Evolutionary conservation across 805 yeast species (phyloP), one percentile per base, ranked within the genome.

Genomic region (Candida orba): DNA sequence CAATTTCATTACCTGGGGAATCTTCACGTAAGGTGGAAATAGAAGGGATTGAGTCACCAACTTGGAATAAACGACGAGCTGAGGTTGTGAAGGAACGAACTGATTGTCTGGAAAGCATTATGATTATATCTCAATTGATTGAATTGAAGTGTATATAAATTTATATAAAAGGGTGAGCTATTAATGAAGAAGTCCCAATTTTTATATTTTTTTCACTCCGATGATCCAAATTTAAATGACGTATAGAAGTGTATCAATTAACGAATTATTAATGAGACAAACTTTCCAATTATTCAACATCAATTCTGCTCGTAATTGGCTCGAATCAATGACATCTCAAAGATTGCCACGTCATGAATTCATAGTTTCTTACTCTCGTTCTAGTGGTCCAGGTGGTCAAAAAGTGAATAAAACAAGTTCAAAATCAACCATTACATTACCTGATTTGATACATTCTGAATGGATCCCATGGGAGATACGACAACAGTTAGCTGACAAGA

Each of bases 371-470:
- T 81, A 63, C 54, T 67, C 78, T 42, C 61, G 90, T 45, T 74
- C 93, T 0, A 76, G 89, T 30, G 95, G 95, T 0, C 87, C 95
- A 0, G 95, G 95, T 1, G 95, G 95, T 0, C 95, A 86, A 52
- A 82, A 87, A 55, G 95, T 87, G 10, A 86, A 86, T 60, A 86
- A 86, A 52, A 70, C 65, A 44, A 70, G 66, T 27, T 72, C 84
- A 2, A 81, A 85, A 53, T 86, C 89, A 8, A 79, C 86, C 0
- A 57, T 86, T 17, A 65, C 75, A 6, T 53, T 81, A 0, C 60
- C 60, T 6, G 58, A 67, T 31, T 72, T 86, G 73, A 60, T 69
- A 2, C 49, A 54, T 1, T 72, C 73, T 1, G 46, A 54, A 6
- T 83, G 90, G 89, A 69, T 84, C 4, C 91, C 93, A 1, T 47